Evolutionary conservation across 768 basidiomycete species (phyloP).

Genomic region (Lactarius sanguifluus): DNA sequence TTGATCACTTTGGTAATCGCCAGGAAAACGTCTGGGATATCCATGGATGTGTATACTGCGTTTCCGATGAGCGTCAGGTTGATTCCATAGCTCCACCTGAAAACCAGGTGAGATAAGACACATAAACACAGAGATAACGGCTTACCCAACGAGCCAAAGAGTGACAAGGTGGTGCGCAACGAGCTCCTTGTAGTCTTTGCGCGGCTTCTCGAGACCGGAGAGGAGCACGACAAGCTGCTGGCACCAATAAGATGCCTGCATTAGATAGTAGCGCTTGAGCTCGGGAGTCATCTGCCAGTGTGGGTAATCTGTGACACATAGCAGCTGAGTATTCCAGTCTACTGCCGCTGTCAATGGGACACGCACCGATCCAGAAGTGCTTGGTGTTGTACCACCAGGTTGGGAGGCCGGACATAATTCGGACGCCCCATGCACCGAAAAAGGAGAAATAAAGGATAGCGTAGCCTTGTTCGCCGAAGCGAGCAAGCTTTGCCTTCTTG

Average conservation of each 20-base stretch:
- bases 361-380: constrained; percentile 78
- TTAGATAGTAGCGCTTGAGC: constrained; percentile 90
- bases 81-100: constrained; percentile 79
- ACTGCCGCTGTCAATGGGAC: neutral
- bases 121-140: constrained; percentile 10
- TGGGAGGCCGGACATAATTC: constrained; percentile 77
- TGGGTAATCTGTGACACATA: constrained; percentile 63
- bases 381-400: constrained; percentile 86
- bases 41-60: constrained; percentile 95
- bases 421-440: constrained; percentile 71
- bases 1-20: constrained; percentile 88
- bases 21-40: constrained; percentile 86
- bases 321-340: neutral
- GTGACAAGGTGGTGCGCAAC: constrained; percentile 92
- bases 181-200: constrained; percentile 87
- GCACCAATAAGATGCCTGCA: constrained; percentile 92
- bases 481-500: constrained; percentile 62
- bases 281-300: constrained; percentile 83
- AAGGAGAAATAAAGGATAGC: constrained; percentile 75
- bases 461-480: constrained; percentile 93
- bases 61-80: constrained; percentile 88
- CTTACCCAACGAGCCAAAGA: constrained; percentile 88
- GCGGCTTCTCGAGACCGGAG: constrained; percentile 87
- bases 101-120: constrained; percentile 9
- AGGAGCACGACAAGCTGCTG: constrained; percentile 88